A percentile compares a stretch with the other conserved stretches of the same genome.
Conservation (phyloP, 805 yeast genomes). For the Candida hungchunana region DNA sequence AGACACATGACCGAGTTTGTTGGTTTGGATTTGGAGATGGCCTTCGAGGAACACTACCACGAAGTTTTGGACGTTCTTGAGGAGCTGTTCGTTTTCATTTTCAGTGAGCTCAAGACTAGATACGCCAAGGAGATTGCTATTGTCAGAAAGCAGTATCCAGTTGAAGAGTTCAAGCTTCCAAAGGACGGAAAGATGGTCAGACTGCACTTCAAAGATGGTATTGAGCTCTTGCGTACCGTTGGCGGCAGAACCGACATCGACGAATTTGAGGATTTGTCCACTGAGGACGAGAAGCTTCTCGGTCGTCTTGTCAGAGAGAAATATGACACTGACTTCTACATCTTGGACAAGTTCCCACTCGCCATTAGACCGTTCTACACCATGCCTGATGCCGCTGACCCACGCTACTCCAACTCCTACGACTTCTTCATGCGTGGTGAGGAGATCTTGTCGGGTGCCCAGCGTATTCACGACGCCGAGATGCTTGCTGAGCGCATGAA, state of each 20-base stretch:
- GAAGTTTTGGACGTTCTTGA: conserved; percentile 67
- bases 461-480: conserved; percentile 94
- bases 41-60: conserved; percentile 96
- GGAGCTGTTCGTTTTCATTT: conserved; percentile 83
- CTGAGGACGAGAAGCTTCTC: conserved; percentile 91
- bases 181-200: conserved; percentile 91
- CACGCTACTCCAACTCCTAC: conserved; percentile 92
- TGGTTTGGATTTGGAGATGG: conserved; percentile 97
- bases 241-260: conserved; percentile 75
- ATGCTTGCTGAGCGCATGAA: conserved; percentile 77
- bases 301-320: conserved; percentile 90
- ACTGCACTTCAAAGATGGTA: conserved; percentile 86
- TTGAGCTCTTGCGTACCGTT: conserved; percentile 75
- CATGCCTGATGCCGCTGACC: conserved; percentile 94
- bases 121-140: conserved; percentile 79
- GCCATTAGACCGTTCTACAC: conserved; percentile 98
- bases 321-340: conserved; percentile 96
- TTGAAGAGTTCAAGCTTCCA: conserved; percentile 95
- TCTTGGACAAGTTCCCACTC: conserved; percentile 96
- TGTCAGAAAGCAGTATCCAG: conserved; percentile 94
- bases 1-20: conserved; percentile 99
- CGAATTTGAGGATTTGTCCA: conserved; percentile 84
- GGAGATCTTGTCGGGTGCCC: conserved; percentile 99
- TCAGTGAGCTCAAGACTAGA: conserved; percentile 75
- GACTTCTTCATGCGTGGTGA: conserved; percentile 99